Base-by-base conservation (phyloP, 257 asterid species). In the Jaltomata sinuosa region DNA sequence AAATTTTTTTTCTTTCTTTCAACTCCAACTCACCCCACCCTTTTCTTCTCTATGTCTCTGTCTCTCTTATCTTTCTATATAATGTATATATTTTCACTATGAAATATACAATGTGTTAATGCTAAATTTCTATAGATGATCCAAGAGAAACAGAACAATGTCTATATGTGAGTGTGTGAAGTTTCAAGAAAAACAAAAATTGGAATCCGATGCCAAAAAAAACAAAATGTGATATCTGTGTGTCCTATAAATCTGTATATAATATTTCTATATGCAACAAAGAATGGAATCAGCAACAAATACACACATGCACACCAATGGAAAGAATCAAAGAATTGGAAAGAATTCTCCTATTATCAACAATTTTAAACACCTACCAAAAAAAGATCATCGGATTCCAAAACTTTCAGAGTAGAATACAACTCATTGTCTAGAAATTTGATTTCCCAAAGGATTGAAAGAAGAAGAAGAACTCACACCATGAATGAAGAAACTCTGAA, bases 131-230 rank as follows among this genome's bases (percentile, higher is more conserved):
- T 68, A 65, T 86, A 88, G 89, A 91, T 91, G 89, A 90, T 91
- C 88, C 71, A 90, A 91, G 92, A 94, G 92, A 91, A 91, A 92
- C 92, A 88, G 91, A 88, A 87, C 86, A 87, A 88, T 89, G 88
- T 64, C 82, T 79, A 84, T 90, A 91, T 72, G 88, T 92, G 95
- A 86, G 92, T 88, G 92, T 88, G 96, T 88, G 95, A 85, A 91
- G 83, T 88, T 87, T 85, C 85, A 91, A 91, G 86, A 85, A 90
- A 84, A 81, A 86, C 87, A 69, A 87, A 68, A 91, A 87, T 38
- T 83, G 97, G 98, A 94, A 96, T 94, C 98, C 99, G 97, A 96
- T 93, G 98, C 87, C 92, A 85, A 92, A 92, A 38, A 92, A 87
- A 88, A 89, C 36, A 68, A 47, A 50, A 74, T 83, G 80, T 78